phyloP scores from a whole-genome alignment of 768 basidiomycete genomes.

The Suillus lakei region DNA sequence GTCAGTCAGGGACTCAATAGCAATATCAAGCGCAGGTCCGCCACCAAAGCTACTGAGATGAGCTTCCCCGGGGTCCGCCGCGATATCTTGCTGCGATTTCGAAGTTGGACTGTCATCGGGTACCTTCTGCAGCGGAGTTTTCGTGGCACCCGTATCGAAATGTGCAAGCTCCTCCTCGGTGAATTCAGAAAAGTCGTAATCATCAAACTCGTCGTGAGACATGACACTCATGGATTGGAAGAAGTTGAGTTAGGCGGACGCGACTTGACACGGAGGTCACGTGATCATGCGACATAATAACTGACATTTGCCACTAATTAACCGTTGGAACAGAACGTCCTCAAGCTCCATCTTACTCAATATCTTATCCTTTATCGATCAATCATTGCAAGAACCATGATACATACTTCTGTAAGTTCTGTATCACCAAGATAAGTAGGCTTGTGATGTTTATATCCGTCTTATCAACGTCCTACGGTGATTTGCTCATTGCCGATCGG shows the following conservation, averaged over 20 bases:
- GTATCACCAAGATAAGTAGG: background rate
- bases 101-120: background rate
- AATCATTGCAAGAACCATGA: background rate
- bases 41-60: background rate
- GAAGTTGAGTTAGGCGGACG: background rate
- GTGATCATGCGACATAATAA: background rate
- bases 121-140: constrained; percentile 13
- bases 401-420: background rate
- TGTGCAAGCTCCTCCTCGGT: constrained; percentile 59
- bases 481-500: constrained; percentile 1
- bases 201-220: constrained; percentile 48
- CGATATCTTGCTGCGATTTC: constrained; percentile 8
- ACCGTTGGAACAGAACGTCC: background rate
- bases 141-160: constrained; percentile 47
- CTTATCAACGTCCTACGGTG: background rate
- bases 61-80: background rate
- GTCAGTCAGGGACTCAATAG: constrained; percentile 37
- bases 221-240: constrained; percentile 15
- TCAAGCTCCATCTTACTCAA: background rate
- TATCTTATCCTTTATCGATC: background rate
- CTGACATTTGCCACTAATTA: background rate
- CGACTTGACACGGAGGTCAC: background rate
- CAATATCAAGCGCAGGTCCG: constrained; percentile 38
- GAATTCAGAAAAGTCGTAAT: constrained; percentile 58
- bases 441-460: background rate